Conservation (phyloP, 768 basidiomycete genomes). For the Lentinula boryana region DNA sequence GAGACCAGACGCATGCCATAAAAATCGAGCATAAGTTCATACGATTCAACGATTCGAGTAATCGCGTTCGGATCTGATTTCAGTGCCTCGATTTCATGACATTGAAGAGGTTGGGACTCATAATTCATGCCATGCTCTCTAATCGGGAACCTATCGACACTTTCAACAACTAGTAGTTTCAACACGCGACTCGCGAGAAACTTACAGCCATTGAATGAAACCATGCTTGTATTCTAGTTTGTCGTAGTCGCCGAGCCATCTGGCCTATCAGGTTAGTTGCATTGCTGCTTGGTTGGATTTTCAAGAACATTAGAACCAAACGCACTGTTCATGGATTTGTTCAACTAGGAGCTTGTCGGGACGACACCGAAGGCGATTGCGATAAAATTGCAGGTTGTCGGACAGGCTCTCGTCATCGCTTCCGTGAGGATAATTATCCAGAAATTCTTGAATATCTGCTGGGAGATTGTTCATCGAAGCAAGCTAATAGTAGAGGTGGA, state of each 20-base stretch:
- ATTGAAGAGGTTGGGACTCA: conserved; percentile 59
- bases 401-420: conserved; percentile 30
- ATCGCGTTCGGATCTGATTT: conserved; percentile 41
- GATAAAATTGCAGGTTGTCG: conserved; percentile 59
- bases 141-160: conserved; percentile 56
- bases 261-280: conserved; percentile 18
- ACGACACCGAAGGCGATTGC: conserved; percentile 45
- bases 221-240: conserved; percentile 65
- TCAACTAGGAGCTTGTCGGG: conserved; percentile 60
- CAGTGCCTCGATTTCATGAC: conserved; percentile 57
- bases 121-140: conserved; percentile 71
- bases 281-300: background rate
- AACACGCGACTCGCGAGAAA: conserved; percentile 3
- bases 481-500: no score
- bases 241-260: conserved; percentile 60
- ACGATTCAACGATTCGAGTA: conserved; percentile 50
- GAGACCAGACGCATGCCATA: conserved; percentile 68
- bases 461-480: conserved; percentile 36
- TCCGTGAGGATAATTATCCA: conserved; percentile 44
- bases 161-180: background rate
- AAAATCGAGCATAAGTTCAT: conserved; percentile 73
- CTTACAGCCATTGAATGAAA: conserved; percentile 78
- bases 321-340: conserved; percentile 56
- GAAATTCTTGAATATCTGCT: conserved; percentile 50
- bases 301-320: background rate